phyloP scores from a whole-genome alignment of 1,284 basidiomycete species.

The Moesziomyces sp. region DNA sequence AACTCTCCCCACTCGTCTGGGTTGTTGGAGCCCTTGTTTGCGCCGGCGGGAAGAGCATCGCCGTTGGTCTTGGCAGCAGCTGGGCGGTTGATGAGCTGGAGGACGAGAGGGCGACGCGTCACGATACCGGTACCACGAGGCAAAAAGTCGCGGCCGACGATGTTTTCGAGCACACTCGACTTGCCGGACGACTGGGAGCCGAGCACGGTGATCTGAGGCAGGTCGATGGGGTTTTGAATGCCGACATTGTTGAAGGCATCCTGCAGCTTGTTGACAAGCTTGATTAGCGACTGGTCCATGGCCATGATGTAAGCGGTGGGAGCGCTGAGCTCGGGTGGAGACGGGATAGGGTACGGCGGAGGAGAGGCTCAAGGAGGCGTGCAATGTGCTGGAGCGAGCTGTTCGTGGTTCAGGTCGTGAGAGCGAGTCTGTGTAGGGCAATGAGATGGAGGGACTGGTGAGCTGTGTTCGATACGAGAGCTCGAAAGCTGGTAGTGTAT shows the following conservation, averaged over 20 bases:
- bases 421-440: too few species aligned
- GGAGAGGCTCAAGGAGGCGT: neutral
- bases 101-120: constrained; percentile 90
- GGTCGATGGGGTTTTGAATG: constrained; percentile 72
- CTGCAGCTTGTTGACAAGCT: constrained; percentile 94
- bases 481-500: too few species aligned
- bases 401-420: too few species aligned
- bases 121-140: constrained; percentile 94
- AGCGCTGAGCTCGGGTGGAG: constrained; percentile 1
- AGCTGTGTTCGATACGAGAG: too few species aligned
- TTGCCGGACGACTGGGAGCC: constrained; percentile 73
- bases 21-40: constrained; percentile 28
- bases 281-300: constrained; percentile 80
- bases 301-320: constrained; percentile 21
- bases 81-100: constrained; percentile 88
- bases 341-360: neutral
- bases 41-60: constrained; percentile 13
- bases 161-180: constrained; percentile 74
- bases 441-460: too few species aligned
- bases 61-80: constrained; percentile 35
- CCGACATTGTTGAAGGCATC: constrained; percentile 68
- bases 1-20: constrained; percentile 91
- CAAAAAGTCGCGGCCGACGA: constrained; percentile 87
- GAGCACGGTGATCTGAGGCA: constrained; percentile 70
- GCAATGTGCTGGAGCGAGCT: too few species aligned